Evolutionary conservation across 2,329 filamentous ascomycete genomes (phyloP).

Genomic region (Acephala macrosclerotiorum): DNA sequence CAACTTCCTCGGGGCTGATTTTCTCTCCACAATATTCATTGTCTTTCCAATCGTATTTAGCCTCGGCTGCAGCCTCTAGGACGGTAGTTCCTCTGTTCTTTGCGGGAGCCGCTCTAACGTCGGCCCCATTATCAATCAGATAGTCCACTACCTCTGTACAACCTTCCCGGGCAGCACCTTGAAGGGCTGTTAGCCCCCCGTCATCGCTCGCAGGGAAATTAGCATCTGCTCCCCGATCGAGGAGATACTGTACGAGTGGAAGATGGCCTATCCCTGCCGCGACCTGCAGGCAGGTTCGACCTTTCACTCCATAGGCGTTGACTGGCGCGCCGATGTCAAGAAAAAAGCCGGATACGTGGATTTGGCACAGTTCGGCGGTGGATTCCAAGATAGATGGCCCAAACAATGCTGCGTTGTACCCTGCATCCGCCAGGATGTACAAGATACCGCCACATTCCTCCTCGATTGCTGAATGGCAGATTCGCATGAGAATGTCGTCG

Average conservation of each 20-base stretch:
- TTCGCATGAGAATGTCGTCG: neutral
- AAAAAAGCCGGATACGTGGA: neutral
- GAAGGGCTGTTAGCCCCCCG: neutral
- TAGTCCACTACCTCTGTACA: neutral
- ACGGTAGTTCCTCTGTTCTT: neutral
- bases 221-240: neutral
- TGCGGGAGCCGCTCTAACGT: conserved; percentile 8
- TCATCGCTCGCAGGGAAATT: neutral
- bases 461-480: neutral
- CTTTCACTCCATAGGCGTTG: neutral
- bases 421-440: neutral
- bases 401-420: neutral
- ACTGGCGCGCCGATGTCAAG: neutral
- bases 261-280: neutral
- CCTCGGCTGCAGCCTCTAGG: neutral
- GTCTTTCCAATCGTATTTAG: too few relatives aligned
- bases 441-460: neutral
- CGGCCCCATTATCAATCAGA: neutral
- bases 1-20: too few relatives aligned
- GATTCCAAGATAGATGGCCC: neutral
- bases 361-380: neutral
- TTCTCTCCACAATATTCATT: too few relatives aligned
- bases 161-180: neutral
- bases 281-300: neutral
- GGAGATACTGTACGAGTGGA: neutral